These are phyloP conservation scores for Epichloe hybrida DNA, from an alignment of 2,329 filamentous ascomycete species.

Conservation along the genomic window DNA sequence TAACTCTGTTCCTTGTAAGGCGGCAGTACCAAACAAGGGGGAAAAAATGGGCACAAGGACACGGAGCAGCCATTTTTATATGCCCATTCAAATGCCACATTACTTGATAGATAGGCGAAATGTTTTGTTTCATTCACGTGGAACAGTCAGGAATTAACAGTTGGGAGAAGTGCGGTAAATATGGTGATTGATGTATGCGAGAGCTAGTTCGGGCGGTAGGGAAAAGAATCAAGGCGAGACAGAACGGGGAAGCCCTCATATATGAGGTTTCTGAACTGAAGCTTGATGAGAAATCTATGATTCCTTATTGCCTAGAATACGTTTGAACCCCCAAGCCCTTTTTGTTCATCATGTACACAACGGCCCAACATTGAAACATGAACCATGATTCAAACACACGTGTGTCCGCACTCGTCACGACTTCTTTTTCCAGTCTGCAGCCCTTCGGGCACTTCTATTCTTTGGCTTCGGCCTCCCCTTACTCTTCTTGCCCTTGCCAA, in stretches of 20 bases:
- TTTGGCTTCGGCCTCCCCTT: conserved; percentile 27
- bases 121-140: background rate
- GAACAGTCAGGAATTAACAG: background rate
- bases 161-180: too few species aligned
- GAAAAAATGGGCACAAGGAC: too few species aligned
- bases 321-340: background rate
- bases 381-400: background rate
- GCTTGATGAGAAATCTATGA: too few species aligned
- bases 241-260: too few species aligned
- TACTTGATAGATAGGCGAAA: background rate
- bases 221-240: too few species aligned
- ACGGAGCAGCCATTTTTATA: background rate
- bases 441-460: conserved; percentile 25
- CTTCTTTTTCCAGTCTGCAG: conserved; percentile 33
- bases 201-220: too few species aligned
- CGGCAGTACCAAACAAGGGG: background rate
- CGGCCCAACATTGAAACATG: background rate
- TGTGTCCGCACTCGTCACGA: conserved; percentile 2
- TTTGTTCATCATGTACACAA: background rate
- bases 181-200: too few species aligned
- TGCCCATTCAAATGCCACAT: background rate
- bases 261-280: too few species aligned
- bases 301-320: background rate
- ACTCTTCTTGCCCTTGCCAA: conserved; percentile 38
- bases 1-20: background rate